Conservation (phyloP, 2,329 filamentous ascomycete genomes). For the Elsinoe arachidis region DNA sequence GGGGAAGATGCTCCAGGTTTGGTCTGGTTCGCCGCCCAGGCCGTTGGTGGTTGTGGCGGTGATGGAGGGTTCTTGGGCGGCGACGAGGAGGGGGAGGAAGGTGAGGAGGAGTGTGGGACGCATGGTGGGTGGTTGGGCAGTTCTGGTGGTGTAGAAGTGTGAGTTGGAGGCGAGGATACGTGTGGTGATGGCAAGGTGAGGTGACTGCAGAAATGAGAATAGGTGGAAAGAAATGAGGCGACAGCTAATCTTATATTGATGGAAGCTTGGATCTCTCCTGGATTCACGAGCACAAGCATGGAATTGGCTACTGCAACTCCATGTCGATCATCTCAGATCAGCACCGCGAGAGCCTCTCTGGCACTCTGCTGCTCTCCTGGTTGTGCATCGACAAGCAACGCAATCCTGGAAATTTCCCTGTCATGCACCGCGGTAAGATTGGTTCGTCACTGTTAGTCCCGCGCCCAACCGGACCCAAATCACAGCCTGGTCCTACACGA, state of each 20-base stretch:
- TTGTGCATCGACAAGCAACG: no score
- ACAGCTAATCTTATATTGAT: slow-evolving; percentile 5
- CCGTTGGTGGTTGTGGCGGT: background rate
- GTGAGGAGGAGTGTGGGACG: slow-evolving; percentile 2
- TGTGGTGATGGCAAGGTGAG: no score
- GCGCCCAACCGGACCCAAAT: background rate
- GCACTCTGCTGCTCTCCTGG: no score
- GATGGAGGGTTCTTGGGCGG: slow-evolving; percentile 2
- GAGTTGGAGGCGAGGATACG: background rate
- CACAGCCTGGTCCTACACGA: background rate
- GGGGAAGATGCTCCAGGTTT: slow-evolving; percentile 7
- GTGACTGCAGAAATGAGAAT: background rate
- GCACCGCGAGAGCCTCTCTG: background rate
- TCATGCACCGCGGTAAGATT: background rate
- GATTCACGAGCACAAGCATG: slow-evolving; percentile 7
- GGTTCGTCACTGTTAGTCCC: background rate
- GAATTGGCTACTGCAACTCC: slow-evolving; percentile 6
- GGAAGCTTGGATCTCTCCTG: background rate
- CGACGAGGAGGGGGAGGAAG: slow-evolving; percentile 10
- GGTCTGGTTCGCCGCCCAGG: slow-evolving; percentile 1
- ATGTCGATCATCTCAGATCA: slow-evolving; percentile 2
- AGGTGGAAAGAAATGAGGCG: background rate
- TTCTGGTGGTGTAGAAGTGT: background rate
- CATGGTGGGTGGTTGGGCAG: background rate
- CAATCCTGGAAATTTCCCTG: background rate